Percentiles rank a stretch among this genome's conserved stretches.
Conservation (phyloP, 1,284 basidiomycete species). For the Boletus mariae region DNA sequence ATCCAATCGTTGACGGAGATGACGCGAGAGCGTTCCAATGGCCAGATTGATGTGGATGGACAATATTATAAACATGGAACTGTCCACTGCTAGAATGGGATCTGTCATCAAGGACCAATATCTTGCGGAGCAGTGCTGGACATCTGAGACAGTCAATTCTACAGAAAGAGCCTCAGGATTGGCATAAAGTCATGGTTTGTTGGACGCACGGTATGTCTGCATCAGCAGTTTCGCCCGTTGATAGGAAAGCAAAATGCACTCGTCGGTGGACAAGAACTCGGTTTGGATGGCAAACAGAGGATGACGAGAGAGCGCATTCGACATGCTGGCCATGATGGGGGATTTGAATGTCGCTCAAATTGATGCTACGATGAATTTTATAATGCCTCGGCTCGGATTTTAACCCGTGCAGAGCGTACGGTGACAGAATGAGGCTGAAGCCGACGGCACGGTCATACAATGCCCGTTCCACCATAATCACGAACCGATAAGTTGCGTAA, state of each 20-base stretch:
- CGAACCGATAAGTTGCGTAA: too few species aligned
- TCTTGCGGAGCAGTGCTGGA: slow-evolving; percentile 41
- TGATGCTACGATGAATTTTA: too few species aligned
- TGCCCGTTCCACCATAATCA: too few species aligned
- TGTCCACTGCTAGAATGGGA: slow-evolving; percentile 39
- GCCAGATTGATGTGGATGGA: slow-evolving; percentile 45
- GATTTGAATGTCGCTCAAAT: too few species aligned
- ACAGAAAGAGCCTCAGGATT: background rate
- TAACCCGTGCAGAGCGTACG: too few species aligned
- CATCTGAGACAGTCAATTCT: slow-evolving; percentile 43
- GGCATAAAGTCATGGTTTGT: too few species aligned
- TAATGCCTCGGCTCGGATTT: too few species aligned
- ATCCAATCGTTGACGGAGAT: too few species aligned
- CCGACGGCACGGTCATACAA: too few species aligned
- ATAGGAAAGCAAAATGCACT: slow-evolving; percentile 47
- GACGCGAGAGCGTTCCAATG: slow-evolving; percentile 40
- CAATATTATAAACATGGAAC: slow-evolving; percentile 46
- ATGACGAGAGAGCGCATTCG: slow-evolving; percentile 37
- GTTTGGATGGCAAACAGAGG: slow-evolving; percentile 43
- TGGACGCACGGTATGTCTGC: too few species aligned
- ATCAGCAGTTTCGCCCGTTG: slow-evolving; percentile 12
- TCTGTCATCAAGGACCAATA: slow-evolving; percentile 51
- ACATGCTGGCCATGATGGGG: slow-evolving; percentile 24
- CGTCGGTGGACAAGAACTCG: slow-evolving; percentile 43
- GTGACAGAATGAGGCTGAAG: too few species aligned